Percentiles rank a stretch among this genome's conserved stretches.
phyloP scores from a whole-genome alignment of 2,329 filamentous ascomycete genomes.

The Stemphylium lycopersici region DNA sequence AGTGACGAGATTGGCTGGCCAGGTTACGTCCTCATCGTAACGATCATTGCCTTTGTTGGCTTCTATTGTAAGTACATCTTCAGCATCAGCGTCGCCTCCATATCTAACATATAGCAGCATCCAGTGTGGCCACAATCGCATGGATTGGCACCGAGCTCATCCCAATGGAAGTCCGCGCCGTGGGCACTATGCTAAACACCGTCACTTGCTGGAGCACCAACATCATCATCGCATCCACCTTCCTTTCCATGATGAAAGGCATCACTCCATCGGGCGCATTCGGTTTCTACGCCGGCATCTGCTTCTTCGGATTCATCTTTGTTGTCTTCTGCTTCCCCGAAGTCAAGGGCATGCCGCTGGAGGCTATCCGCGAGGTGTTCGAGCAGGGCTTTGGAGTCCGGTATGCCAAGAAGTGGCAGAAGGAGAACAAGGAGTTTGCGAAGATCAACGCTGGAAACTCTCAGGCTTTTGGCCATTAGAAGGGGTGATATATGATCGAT shows the following conservation, averaged over 20 bases:
- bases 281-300: conserved; percentile 48
- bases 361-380: conserved; percentile 46
- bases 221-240: conserved; percentile 48
- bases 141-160: conserved; percentile 41
- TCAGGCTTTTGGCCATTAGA: too few relatives aligned
- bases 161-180: conserved; percentile 46
- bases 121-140: too few relatives aligned
- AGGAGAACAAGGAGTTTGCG: conserved; percentile 39
- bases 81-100: too few relatives aligned
- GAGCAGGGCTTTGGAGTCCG: conserved; percentile 45
- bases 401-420: conserved; percentile 45
- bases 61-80: conserved; percentile 27
- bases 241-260: conserved; percentile 50
- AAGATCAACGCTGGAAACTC: too few relatives aligned
- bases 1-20: conserved; percentile 39
- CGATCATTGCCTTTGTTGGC: conserved; percentile 47
- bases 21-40: conserved; percentile 45
- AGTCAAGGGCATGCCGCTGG: conserved; percentile 44
- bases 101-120: too few relatives aligned
- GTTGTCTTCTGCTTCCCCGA: conserved; percentile 49
- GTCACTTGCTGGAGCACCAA: conserved; percentile 43
- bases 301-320: conserved; percentile 45
- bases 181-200: conserved; percentile 48
- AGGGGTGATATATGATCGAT: too few relatives aligned
- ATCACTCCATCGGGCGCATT: conserved; percentile 48